phyloP scores from a whole-genome alignment of 2,329 filamentous ascomycete genomes.

The Claviceps sp. region DNA sequence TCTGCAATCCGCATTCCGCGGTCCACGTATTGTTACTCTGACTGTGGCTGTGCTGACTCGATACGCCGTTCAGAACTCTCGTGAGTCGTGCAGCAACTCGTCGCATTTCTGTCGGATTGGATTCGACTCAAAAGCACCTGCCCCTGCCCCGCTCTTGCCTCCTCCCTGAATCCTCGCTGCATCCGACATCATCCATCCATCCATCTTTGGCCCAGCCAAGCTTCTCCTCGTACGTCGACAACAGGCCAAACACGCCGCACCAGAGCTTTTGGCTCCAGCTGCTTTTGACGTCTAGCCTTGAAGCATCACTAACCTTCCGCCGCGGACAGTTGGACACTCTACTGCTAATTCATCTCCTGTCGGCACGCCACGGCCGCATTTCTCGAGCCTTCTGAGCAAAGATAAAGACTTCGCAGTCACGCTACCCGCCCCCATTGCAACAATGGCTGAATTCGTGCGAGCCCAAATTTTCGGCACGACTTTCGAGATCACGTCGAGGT shows the following conservation, averaged over 20 bases:
- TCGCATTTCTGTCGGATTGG: neutral
- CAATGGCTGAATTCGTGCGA: constrained; percentile 97
- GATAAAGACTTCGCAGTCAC: no score
- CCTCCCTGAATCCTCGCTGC: neutral
- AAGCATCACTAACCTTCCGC: neutral
- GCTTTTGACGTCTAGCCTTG: neutral
- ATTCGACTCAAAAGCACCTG: neutral
- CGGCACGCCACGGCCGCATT: neutral
- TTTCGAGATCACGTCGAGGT: constrained; percentile 99
- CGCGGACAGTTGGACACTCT: neutral
- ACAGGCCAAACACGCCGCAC: neutral
- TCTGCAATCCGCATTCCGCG: neutral
- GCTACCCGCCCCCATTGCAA: no score
- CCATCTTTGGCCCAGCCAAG: neutral
- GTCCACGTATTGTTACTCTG: neutral
- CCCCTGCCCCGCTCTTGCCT: constrained; percentile 5
- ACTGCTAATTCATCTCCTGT: neutral
- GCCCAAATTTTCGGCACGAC: constrained; percentile 99
- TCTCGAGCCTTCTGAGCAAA: no score
- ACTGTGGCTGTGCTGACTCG: neutral
- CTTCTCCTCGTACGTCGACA: neutral
- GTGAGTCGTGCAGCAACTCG: neutral
- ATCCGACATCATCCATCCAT: no score
- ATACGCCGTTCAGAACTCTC: neutral
- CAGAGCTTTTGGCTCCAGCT: neutral